phyloP scores from a whole-genome alignment of 1,284 basidiomycete species.

The Leccinum pseudoinsigne region DNA sequence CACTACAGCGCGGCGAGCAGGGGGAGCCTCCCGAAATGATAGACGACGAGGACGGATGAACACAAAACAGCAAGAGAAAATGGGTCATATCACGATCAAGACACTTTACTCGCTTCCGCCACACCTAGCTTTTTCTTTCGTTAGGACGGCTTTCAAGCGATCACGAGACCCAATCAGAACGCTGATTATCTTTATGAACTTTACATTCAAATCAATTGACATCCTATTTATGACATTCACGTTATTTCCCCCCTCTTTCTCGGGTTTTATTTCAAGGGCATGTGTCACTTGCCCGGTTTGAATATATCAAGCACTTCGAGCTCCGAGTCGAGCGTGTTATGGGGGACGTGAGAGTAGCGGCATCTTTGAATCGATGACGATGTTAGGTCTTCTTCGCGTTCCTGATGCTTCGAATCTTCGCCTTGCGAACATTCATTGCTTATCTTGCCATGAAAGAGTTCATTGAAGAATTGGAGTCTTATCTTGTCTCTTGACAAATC shows the following conservation, averaged over 20 bases:
- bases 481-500: neutral
- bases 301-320: neutral
- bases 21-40: slow-evolving; percentile 10
- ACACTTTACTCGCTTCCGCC: neutral
- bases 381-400: neutral
- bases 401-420: neutral
- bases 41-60: slow-evolving; percentile 12
- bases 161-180: slow-evolving; percentile 9
- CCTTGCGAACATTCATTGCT: neutral
- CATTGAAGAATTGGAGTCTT: neutral
- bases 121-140: neutral
- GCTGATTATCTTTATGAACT: slow-evolving; percentile 28
- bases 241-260: neutral
- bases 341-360: slow-evolving; percentile 12
- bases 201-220: slow-evolving; percentile 9
- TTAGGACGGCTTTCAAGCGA: slow-evolving; percentile 2
- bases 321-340: neutral
- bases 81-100: neutral
- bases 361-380: neutral
- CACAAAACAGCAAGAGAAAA: neutral
- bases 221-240: slow-evolving; percentile 31
- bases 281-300: neutral
- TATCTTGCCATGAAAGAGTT: neutral
- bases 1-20: slow-evolving; percentile 23
- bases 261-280: neutral